Conservation (phyloP, 306 rosid genomes). For the Quercus aquifolioides region DNA sequence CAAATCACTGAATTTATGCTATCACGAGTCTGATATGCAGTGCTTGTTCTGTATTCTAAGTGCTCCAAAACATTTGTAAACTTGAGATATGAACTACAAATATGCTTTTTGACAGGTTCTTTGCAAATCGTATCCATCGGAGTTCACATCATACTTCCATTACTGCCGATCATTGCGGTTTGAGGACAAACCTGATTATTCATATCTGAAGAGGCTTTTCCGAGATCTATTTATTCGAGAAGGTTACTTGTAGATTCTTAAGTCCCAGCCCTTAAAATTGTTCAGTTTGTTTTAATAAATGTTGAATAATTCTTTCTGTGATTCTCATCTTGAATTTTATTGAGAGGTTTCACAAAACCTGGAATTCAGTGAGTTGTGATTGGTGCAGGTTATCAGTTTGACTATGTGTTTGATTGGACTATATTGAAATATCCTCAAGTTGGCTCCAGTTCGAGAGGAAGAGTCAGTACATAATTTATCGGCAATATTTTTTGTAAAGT, state of each 20-base stretch:
- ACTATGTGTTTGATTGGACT: constrained; percentile 98
- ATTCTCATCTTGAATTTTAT: constrained; percentile 4
- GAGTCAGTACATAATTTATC: constrained; percentile 46
- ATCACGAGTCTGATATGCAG: not conserved
- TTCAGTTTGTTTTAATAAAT: not conserved
- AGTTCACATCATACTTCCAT: constrained; percentile 91
- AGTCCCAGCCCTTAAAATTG: not conserved
- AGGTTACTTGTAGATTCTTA: constrained; percentile 44
- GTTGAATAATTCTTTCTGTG: not conserved
- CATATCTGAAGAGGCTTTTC: constrained; percentile 91
- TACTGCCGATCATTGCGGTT: constrained; percentile 89
- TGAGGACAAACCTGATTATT: constrained; percentile 97
- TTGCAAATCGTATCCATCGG: constrained; percentile 82
- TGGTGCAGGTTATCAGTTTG: constrained; percentile 88
- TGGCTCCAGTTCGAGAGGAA: constrained; percentile 85
- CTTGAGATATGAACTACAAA: not conserved
- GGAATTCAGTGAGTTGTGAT: constrained; percentile 15
- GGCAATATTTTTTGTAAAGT: constrained; percentile 11
- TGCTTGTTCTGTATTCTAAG: not conserved
- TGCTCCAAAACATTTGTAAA: not conserved
- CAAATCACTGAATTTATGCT: not conserved
- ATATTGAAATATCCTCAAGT: constrained; percentile 88
- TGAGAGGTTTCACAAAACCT: not conserved
- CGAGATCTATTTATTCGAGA: constrained; percentile 93
- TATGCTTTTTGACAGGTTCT: constrained; percentile 48